These are phyloP conservation scores for Fimicolochytrium jonesii DNA, from an alignment of 192 early-diverging fungal genomes.

Conservation along the genomic window DNA sequence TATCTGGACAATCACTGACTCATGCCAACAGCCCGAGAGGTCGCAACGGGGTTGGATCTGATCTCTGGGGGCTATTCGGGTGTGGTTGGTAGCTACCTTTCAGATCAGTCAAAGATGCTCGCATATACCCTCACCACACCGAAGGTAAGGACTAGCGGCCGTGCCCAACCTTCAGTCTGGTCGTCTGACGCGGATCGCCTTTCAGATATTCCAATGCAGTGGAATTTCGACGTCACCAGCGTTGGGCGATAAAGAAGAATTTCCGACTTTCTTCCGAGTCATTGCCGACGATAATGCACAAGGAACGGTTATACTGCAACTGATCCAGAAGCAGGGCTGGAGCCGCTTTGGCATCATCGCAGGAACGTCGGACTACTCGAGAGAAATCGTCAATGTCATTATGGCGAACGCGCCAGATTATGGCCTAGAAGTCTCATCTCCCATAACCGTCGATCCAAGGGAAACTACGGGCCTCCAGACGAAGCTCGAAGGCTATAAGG, in stretches of 20 bases:
- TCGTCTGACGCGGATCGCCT: too few relatives aligned
- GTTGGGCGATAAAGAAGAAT: conserved; percentile 23
- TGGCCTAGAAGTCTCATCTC: background rate
- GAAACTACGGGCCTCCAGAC: background rate
- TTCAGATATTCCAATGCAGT: conserved; percentile 26
- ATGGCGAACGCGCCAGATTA: background rate
- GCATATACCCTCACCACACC: too few relatives aligned
- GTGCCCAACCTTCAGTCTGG: too few relatives aligned
- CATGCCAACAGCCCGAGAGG: too few relatives aligned
- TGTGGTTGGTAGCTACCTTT: too few relatives aligned
- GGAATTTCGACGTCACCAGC: conserved; percentile 28
- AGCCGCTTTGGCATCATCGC: background rate
- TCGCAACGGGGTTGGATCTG: too few relatives aligned
- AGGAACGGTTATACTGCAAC: conserved; percentile 23
- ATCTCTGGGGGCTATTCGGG: too few relatives aligned
- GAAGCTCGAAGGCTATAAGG: conserved; percentile 7
- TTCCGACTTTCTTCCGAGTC: conserved; percentile 39
- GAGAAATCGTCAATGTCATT: background rate
- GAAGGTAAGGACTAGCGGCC: too few relatives aligned
- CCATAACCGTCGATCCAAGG: background rate
- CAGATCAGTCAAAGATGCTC: too few relatives aligned
- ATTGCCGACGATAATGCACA: conserved; percentile 29
- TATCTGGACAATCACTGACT: too few relatives aligned
- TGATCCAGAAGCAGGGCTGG: conserved; percentile 24
- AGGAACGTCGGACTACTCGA: background rate